Evolutionary conservation across 164 flowering plant species (phyloP), one percentile per base, ranked within the genome.

Genomic region (Kalanchoe fedtschenkoi): DNA sequence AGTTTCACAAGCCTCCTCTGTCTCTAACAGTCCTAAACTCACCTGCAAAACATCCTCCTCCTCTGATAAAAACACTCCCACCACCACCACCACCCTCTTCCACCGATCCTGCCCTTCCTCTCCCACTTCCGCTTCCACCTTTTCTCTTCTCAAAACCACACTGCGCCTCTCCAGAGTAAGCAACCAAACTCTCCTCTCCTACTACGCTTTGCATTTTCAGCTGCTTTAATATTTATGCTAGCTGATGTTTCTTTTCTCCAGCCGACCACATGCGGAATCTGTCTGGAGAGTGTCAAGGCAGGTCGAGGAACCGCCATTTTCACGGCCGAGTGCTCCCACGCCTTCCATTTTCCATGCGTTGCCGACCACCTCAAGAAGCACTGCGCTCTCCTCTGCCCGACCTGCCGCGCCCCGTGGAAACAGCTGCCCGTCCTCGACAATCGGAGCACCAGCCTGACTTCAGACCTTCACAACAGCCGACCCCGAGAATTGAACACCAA

Each of bases 311-410:
- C 76, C 11, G 97, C 96, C 33, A 88, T 93, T 17, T 90, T 82
- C 86, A 93, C 95, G 7, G 95, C 97, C 0, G 97, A 90, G 54
- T 93, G 99, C 70, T 75, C 88, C 1, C 99, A 93, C 60, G 67
- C 83, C 1, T 93, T 93, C 62, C 97, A 93, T 60, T 88, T 93
- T 64, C 88, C 90, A 0, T 93, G 99, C 78, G 75, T 90, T 16
- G 80, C 91, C 4, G 64, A 83, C 0, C 84, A 82, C 59, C 81
- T 83, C 8, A 66, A 76, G 9, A 82, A 77, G 26, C 80, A 77
- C 17, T 78, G 75, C 28, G 34, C 44, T 30, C 72, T 86, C 16
- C 62, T 72, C 15, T 93, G 97, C 68, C 99, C 99, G 7, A 86
- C 88, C 41, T 93, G 99, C 76, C 35, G 30, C 47, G 53, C 78